Evolutionary conservation across 306 rosid species (phyloP), one percentile per base, ranked within the genome.

Genomic region (Astragalus glycyphyllos): DNA sequence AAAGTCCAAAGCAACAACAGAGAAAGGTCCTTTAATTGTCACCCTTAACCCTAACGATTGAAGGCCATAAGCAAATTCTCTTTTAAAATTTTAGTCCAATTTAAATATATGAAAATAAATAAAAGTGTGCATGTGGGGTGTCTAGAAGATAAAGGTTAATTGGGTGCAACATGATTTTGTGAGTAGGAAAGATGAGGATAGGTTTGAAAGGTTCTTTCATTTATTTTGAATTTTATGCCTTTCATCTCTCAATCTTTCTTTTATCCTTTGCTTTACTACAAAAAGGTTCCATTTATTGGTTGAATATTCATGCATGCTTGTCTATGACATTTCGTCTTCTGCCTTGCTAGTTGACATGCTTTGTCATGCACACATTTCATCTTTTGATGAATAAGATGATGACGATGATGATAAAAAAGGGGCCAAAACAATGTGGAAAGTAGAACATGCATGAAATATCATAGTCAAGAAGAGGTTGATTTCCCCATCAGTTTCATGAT

Each of bases 201-300:
- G 76, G 46, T 38, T 10, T 3, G 75, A 72, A 65, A 68, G 51
- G 49, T 8, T 59, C 82, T 85, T 78, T 83, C 81, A 76, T 80
- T 40, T 34, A 17, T 68, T 71, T 60, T 85, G 72, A 81, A 84
- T 80, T 77, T 68, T 65, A 53, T 32, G 8, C 76, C 80, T 81
- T 77, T 77, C 74, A 61, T 44, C 13, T 61, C 68, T 53, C 54
- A 14, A 68, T 57, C 32, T 26, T 63, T 66, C 69, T 61, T 76
- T 68, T 71, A 23, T 59, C 81, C 38, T 77, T 65, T 64, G 77
- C 88, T 81, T 86, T 84, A 69, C 56, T 60, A 77, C 53, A 78
- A 79, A 83, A 87, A 73, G 87, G 62, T 65, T 82, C 80, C 81
- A 80, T 86, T 88, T 81, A 83, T 73, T 85, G 87, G 65, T 23